These are phyloP conservation scores for Monosporascus sp. DNA, from an alignment of 2,329 filamentous ascomycete genomes.

Conservation along the genomic window DNA sequence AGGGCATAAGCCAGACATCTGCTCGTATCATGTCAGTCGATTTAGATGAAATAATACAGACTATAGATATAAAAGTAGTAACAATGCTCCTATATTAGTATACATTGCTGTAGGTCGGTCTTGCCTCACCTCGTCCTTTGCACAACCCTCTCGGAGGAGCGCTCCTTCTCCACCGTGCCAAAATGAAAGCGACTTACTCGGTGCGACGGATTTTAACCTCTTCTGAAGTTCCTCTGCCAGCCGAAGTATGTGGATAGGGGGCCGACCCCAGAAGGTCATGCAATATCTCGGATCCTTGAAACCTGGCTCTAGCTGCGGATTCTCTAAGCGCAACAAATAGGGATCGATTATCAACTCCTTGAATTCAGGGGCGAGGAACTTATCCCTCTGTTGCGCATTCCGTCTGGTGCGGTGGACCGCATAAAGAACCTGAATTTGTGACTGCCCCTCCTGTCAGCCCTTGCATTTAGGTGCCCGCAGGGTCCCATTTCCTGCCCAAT, in stretches of 20 bases:
- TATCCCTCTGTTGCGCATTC: constrained; percentile 70
- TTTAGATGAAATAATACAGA: not conserved
- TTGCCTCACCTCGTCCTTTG: no score
- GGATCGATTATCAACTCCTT: constrained; percentile 70
- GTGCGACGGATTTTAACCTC: constrained; percentile 58
- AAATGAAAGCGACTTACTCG: constrained; percentile 52
- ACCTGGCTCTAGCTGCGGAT: constrained; percentile 57
- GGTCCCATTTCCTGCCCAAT: no score
- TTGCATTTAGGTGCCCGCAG: not conserved
- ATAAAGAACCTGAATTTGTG: constrained; percentile 68
- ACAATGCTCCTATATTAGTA: not conserved
- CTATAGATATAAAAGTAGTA: no score
- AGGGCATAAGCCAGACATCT: constrained; percentile 86
- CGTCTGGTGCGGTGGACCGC: constrained; percentile 67
- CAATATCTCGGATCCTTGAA: constrained; percentile 76
- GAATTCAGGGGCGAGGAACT: constrained; percentile 66
- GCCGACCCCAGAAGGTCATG: constrained; percentile 83
- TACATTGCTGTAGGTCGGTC: not conserved
- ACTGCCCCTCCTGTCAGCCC: constrained; percentile 35
- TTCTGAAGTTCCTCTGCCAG: constrained; percentile 67
- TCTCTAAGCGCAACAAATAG: constrained; percentile 65
- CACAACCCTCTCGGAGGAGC: no score
- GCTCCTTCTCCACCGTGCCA: not conserved
- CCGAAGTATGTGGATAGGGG: constrained; percentile 64
- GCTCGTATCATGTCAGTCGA: not conserved